Evolutionary conservation across 2,329 filamentous ascomycete genomes (phyloP).

Genomic region (Gaeumannomyces sp.): DNA sequence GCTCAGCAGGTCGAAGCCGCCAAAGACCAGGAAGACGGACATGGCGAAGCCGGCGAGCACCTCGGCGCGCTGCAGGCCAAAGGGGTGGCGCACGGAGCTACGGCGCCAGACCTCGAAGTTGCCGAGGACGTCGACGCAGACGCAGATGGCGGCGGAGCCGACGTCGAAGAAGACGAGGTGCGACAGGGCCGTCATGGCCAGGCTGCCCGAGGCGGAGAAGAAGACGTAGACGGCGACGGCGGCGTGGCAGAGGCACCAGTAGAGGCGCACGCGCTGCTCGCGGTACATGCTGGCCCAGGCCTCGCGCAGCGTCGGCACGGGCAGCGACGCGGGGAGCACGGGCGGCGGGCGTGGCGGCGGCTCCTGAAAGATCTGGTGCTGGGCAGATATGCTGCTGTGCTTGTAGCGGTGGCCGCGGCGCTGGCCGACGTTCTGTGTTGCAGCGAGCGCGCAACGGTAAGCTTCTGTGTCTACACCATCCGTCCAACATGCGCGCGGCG

Average conservation of each 20-base stretch:
- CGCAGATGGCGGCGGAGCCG: slow-evolving; percentile 83
- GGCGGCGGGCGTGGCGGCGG: slow-evolving; percentile 80
- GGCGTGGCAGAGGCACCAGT: slow-evolving; percentile 88
- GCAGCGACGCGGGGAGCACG: slow-evolving; percentile 83
- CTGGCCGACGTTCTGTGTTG: slow-evolving; percentile 72
- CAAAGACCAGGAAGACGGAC: slow-evolving; percentile 94
- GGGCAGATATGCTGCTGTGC: slow-evolving; percentile 81
- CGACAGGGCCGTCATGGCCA: slow-evolving; percentile 86
- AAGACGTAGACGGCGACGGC: slow-evolving; percentile 78
- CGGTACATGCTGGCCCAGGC: slow-evolving; percentile 84
- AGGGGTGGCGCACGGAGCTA: slow-evolving; percentile 87
- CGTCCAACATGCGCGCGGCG: background rate
- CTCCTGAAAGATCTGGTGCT: slow-evolving; percentile 93
- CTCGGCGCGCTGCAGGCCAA: slow-evolving; percentile 85
- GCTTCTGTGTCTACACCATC: background rate
- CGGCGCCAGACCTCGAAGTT: slow-evolving; percentile 98
- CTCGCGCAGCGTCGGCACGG: slow-evolving; percentile 83
- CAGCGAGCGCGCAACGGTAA: slow-evolving; percentile 7
- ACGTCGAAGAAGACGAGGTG: slow-evolving; percentile 95
- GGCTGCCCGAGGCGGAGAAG: slow-evolving; percentile 76
- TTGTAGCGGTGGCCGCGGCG: slow-evolving; percentile 96
- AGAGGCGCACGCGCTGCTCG: slow-evolving; percentile 75
- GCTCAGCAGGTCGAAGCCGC: slow-evolving; percentile 90
- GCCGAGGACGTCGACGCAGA: slow-evolving; percentile 83
- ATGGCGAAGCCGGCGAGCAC: slow-evolving; percentile 94